Evolutionary conservation across 164 flowering plant species (phyloP).

Genomic region (Chimonanthus salicifolius): DNA sequence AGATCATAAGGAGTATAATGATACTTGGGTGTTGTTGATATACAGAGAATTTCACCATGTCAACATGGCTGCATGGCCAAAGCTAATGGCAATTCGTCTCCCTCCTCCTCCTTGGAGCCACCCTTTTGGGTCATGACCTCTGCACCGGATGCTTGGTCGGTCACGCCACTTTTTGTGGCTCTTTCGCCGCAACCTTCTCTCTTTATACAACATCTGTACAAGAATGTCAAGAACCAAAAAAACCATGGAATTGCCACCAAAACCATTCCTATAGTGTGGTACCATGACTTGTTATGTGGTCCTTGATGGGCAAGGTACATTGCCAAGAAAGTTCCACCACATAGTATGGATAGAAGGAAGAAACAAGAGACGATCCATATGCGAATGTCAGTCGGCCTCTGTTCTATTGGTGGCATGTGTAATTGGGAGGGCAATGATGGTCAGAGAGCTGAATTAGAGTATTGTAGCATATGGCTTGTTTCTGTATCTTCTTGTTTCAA

Average conservation of each 20-base stretch:
- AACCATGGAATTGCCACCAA: slow-evolving; percentile 6
- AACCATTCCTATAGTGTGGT: not conserved
- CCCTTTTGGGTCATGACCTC: not conserved
- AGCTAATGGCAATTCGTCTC: not conserved
- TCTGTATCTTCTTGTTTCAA: not conserved
- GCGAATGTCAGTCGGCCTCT: not conserved
- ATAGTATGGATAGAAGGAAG: not conserved
- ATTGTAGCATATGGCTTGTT: not conserved
- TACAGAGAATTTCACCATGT: not conserved
- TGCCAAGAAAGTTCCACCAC: slow-evolving; percentile 1
- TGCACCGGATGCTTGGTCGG: not conserved
- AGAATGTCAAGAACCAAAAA: not conserved
- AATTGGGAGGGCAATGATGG: not conserved
- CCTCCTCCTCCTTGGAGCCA: not conserved
- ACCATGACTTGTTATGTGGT: not conserved
- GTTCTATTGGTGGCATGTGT: not conserved
- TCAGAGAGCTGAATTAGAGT: not conserved
- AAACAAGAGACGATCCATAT: slow-evolving; percentile 5
- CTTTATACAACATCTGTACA: slow-evolving; percentile 3
- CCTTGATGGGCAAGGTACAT: not conserved
- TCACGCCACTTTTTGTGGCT: not conserved
- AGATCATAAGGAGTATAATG: too few relatives aligned
- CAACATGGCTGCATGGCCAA: not conserved
- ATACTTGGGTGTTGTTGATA: not conserved
- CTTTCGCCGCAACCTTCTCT: not conserved